These are phyloP conservation scores for Populus trichocarpa DNA, from an alignment of 441 rosid species.

Conservation along the genomic window DNA sequence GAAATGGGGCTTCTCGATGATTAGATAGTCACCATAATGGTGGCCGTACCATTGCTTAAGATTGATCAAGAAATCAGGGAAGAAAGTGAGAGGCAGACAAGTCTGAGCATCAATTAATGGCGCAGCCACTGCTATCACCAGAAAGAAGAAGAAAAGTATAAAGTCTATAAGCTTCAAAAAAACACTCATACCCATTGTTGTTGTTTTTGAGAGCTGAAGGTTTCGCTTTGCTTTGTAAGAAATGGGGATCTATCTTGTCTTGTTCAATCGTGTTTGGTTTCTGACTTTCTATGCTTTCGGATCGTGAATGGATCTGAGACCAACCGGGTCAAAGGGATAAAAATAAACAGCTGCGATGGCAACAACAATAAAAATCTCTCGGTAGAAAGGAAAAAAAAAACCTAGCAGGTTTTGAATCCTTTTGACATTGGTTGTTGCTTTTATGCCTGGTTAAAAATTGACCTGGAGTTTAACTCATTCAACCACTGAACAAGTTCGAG, in stretches of 20 bases:
- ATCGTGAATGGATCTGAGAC: neutral
- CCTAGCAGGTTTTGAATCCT: too few species aligned
- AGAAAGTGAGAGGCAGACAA: conserved; percentile 38
- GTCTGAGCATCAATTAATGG: conserved; percentile 67
- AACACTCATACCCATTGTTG: neutral
- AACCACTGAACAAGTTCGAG: too few species aligned
- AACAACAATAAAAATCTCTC: too few species aligned
- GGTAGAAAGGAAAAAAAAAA: too few species aligned
- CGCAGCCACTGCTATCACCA: conserved; percentile 37
- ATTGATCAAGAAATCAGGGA: conserved; percentile 47
- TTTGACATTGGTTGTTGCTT: too few species aligned
- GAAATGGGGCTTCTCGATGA: conserved; percentile 70
- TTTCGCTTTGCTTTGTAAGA: neutral
- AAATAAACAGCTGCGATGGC: too few species aligned
- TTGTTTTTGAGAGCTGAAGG: neutral
- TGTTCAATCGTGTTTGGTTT: neutral
- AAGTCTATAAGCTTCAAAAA: conserved; percentile 45
- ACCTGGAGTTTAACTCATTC: too few species aligned
- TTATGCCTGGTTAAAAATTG: too few species aligned
- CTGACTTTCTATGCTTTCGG: neutral
- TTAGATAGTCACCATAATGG: conserved; percentile 54
- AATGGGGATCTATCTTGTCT: neutral
- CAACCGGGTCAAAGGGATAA: too few species aligned
- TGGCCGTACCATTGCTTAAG: conserved; percentile 38
- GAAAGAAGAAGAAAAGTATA: conserved; percentile 49